Evolutionary conservation across 108 stramenopile species (phyloP), one percentile per base, ranked within the genome.

Genomic region (Cylindrotheca closterium): DNA sequence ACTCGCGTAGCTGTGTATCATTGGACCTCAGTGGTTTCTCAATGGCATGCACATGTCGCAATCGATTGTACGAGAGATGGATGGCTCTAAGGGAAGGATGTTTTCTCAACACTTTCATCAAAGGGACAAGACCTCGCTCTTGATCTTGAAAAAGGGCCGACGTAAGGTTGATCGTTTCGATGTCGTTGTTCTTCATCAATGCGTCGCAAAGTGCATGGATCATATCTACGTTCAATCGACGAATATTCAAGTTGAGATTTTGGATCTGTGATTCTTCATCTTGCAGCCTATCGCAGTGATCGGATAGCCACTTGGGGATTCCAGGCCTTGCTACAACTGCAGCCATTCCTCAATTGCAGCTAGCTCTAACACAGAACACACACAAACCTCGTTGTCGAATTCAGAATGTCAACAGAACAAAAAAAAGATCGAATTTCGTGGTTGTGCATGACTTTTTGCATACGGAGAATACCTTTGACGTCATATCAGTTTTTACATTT

Each of bases 181-280:
- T 70, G 12, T 21, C 46, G 2, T 22, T 24, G 47, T 76, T 76
- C 47, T 76, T 45, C n/a, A 22, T 25, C 27, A 81, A 55, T 22
- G 75, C 71, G n/a, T 65, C 34, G 0, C 55, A 48, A 2, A 81
- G 62, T 2, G 29, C 57, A 21, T 60, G 21, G n/a, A 66, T 61
- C 49, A 55, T 62, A 3, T 29, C 22, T 10, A 23, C 32, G 33
- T 73, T 52, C 26, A 81, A 49, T 17, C 80, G 71, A 28, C 80
- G 75, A 45, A 81, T 69, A 42, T 81, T 81, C 55, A 81, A 47
- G 47, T 77, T 77, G 4, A 81, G 53, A 66, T 81, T 77, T 17
- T 30, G 42, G 17, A 81, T 34, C 25, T 42, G 7, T 42, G 37
- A 10, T 15, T 15, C 37, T 10, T 7, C 15, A 42, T 42, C 37